Evolutionary conservation across 768 basidiomycete genomes (phyloP).

Genomic region (Leccinum pellstonianum): DNA sequence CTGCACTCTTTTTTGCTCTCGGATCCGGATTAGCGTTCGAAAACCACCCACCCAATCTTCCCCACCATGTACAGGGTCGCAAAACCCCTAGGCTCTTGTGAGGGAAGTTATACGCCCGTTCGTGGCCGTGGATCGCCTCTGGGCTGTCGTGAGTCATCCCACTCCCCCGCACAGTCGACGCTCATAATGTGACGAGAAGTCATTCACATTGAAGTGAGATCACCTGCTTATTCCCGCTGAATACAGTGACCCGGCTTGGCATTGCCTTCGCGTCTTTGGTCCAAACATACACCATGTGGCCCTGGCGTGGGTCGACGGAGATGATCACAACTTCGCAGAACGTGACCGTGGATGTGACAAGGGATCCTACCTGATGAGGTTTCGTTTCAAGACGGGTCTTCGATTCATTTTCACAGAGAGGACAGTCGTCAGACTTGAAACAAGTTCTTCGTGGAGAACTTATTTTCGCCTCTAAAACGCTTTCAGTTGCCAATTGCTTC

Average conservation of each 20-base stretch:
- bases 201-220: slow-evolving; percentile 14
- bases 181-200: slow-evolving; percentile 14
- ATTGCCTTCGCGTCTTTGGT: slow-evolving; percentile 1
- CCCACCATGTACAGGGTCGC: background rate
- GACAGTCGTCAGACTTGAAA: background rate
- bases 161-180: slow-evolving; percentile 18
- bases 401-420: background rate
- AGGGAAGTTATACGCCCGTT: background rate
- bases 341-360: slow-evolving; percentile 10
- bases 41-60: background rate
- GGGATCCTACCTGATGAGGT: background rate
- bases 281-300: slow-evolving; percentile 2
- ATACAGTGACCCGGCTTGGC: slow-evolving; percentile 8
- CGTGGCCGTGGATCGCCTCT: background rate
- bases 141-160: background rate
- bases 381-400: background rate
- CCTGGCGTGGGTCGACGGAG: slow-evolving; percentile 18
- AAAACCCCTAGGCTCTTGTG: background rate
- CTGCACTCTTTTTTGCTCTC: background rate
- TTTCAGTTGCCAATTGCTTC: background rate
- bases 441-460: background rate
- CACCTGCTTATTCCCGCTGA: slow-evolving; percentile 23
- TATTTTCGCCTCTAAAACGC: background rate
- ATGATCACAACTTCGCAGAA: slow-evolving; percentile 18
- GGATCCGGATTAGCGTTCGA: background rate